Evolutionary conservation across 2,329 filamentous ascomycete species (phyloP), one percentile per base, ranked within the genome.

Genomic region (Exserohilum turcica): DNA sequence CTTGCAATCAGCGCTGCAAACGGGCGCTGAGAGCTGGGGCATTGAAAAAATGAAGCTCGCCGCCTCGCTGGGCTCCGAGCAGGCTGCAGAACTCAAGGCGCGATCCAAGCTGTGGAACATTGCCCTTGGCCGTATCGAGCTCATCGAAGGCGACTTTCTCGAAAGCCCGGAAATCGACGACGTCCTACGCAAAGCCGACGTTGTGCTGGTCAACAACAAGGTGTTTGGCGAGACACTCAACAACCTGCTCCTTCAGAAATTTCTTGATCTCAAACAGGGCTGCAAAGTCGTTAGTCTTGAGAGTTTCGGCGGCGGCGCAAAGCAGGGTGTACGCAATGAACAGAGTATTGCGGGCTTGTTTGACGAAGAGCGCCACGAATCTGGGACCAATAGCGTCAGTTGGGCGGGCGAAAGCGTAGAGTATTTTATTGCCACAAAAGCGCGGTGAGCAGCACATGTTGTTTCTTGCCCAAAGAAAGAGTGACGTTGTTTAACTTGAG

Each of bases 201-300:
- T 97, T n/a, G 85, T 99, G 15, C 83, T 99, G 21, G 93, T 97
- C 66, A 99, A 99, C 79, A 99, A 99, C 77, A 92, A 97, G 76
- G 94, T 92, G 2, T 99, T 99, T 76, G 92, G 88, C 5, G 88
- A 92, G 12, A 83, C 88, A 64, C 84, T 97, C 49, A 99, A 97
- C 76, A 88, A 91, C 68, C 85, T 86, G 57, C 80, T 99, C 39
- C 85, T 93, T 61, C 86, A 91, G 65, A 91, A 96, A 79, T 97
- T 99, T 68, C 79, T 99, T 55, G 94, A 99, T 68, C 80, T 97
- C 58, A 97, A 97, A 76, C 83, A 90, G 48, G 93, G 93, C 2
- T 92, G 90, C 75, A 89, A 89, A 74, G 89, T 99, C 51, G 88
- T 97, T 36, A 96, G 91, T 45, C 82, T 99, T 54, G 95, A 94